Conservation (phyloP, 2,329 filamentous ascomycete species). For the Aureobasidium musti region DNA sequence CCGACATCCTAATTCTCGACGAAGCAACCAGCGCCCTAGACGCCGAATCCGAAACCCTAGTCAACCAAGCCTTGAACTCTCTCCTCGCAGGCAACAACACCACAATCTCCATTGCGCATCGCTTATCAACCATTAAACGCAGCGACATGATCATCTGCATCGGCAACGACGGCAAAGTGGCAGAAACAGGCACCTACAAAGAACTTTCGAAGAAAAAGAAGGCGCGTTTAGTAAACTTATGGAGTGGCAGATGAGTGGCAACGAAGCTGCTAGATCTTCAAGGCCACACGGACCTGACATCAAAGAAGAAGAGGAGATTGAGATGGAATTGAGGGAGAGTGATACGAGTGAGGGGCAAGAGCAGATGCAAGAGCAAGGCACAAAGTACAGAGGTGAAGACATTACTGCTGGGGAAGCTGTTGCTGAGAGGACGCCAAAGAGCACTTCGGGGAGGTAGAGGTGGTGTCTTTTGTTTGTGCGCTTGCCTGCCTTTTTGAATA, state of each 20-base stretch:
- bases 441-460: not conserved
- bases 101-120: slow-evolving; percentile 95
- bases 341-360: slow-evolving; percentile 25
- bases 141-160: slow-evolving; percentile 94
- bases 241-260: slow-evolving; percentile 97
- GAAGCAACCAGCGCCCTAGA: slow-evolving; percentile 94
- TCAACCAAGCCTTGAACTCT: slow-evolving; percentile 82
- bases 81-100: slow-evolving; percentile 87
- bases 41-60: slow-evolving; percentile 93
- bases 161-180: slow-evolving; percentile 80
- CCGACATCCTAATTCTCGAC: slow-evolving; percentile 94
- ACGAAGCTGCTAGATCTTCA: slow-evolving; percentile 53
- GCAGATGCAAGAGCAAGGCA: slow-evolving; percentile 23
- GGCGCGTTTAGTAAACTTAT: slow-evolving; percentile 94
- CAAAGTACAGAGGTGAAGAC: slow-evolving; percentile 30
- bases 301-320: slow-evolving; percentile 32
- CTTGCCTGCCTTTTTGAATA: not conserved
- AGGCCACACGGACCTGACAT: slow-evolving; percentile 30
- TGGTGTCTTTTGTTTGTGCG: not conserved
- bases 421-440: slow-evolving; percentile 24
- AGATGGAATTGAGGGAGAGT: not conserved
- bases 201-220: slow-evolving; percentile 70
- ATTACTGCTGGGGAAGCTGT: slow-evolving; percentile 23
- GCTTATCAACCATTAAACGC: slow-evolving; percentile 93
- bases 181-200: slow-evolving; percentile 82